Evolutionary conservation across 768 basidiomycete species (phyloP).

Genomic region (Russula brevipes): DNA sequence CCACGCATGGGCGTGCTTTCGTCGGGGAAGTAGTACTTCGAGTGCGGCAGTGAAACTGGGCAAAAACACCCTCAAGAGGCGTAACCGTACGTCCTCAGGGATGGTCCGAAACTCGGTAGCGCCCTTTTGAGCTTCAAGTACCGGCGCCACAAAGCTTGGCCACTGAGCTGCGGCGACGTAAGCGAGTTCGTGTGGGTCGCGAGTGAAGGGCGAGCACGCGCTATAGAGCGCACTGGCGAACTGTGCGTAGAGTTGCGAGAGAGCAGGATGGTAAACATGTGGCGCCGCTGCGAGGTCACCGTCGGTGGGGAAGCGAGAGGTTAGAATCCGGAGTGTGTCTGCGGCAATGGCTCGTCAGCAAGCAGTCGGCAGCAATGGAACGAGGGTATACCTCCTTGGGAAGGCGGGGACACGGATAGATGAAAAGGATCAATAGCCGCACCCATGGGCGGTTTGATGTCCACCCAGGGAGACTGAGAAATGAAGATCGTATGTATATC

Average conservation of each 20-base stretch:
- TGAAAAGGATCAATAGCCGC: slow-evolving; percentile 71
- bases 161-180: slow-evolving; percentile 76
- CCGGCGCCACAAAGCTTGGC: slow-evolving; percentile 71
- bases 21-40: slow-evolving; percentile 63
- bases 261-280: slow-evolving; percentile 47
- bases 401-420: slow-evolving; percentile 48
- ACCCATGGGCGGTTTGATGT: slow-evolving; percentile 62
- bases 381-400: slow-evolving; percentile 51
- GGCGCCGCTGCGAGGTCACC: slow-evolving; percentile 16
- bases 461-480: slow-evolving; percentile 64
- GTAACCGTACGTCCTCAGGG: slow-evolving; percentile 50
- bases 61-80: slow-evolving; percentile 58
- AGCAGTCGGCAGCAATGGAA: not conserved
- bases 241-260: slow-evolving; percentile 58
- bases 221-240: slow-evolving; percentile 56
- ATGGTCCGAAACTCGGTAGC: slow-evolving; percentile 9
- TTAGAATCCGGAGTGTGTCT: slow-evolving; percentile 38
- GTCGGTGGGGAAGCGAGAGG: slow-evolving; percentile 35
- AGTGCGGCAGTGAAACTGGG: slow-evolving; percentile 57
- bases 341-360: not conserved
- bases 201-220: slow-evolving; percentile 58
- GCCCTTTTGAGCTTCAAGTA: slow-evolving; percentile 44
- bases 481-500: slow-evolving; percentile 58
- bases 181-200: slow-evolving; percentile 62
- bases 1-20: slow-evolving; percentile 62